Evolutionary conservation across 164 flowering plant species (phyloP), one percentile per base, ranked within the genome.

Genomic region (Cinnamomum micranthum): DNA sequence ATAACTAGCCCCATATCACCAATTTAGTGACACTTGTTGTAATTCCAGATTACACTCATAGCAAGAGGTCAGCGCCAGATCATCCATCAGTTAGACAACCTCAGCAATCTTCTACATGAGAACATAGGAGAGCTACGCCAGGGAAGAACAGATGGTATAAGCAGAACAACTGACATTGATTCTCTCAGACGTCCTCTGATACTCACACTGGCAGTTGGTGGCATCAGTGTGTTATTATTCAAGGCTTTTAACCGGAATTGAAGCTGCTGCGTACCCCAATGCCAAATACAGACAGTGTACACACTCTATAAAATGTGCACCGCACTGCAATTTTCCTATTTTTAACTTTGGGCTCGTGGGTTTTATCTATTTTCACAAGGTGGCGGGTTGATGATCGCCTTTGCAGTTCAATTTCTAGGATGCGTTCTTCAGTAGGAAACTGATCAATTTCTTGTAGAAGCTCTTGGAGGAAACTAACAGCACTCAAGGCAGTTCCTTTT

Each of bases 31-130:
- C 60, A 15, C n/a, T 55, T 55, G 60, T 55, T 20, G n/a, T 55
- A 14, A 55, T 55, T 55, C 74, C 91, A 95, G 98, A 81, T 94
- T 68, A 70, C 81, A 50, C 74, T 70, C 62, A 80, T 94, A 63
- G 76, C 85, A 0, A 86, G 97, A 19, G 87, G 90, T 17, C 98
- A 95, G 71, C 88, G 93, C 2, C 94, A 92, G 81, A 76, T 91
- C 33, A 87, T 91, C 88, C 97, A 88, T 75, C 97, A 87, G 78
- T 75, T 95, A 51, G 98, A 93, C 75, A 90, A 82, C 50, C 88
- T 95, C 20, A 79, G 83, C 82, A 89, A 63, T 75, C 82, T 88
- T 74, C 77, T 95, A 15, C 90, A 83, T 24, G 92, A 88, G 71
- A 90, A 77, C 73, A n/a, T 73, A 69, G 87, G 82, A 13, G 91